A percentile compares a stretch with the other conserved stretches of the same genome.
phyloP scores from a whole-genome alignment of 768 basidiomycete species.

The Pisolithus sp. region DNA sequence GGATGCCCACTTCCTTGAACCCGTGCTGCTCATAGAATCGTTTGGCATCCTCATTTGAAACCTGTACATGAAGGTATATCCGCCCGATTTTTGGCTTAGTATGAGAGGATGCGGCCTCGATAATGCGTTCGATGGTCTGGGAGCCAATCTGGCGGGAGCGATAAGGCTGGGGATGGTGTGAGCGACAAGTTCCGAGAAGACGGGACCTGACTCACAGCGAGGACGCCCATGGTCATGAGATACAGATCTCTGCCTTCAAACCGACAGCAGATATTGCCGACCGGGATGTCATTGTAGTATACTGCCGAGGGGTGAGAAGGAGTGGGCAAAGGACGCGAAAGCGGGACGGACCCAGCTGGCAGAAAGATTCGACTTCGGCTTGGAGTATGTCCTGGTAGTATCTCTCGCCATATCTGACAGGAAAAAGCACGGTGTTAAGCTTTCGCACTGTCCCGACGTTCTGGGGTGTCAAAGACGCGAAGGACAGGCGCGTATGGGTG shows the following conservation, averaged over 20 bases:
- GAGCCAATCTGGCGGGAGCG: constrained; percentile 74
- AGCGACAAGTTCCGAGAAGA: constrained; percentile 12
- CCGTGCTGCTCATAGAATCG: constrained; percentile 80
- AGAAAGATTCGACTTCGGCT: constrained; percentile 78
- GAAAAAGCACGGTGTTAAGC: constrained; percentile 75
- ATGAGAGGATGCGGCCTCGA: constrained; percentile 55
- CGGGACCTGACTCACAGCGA: constrained; percentile 55
- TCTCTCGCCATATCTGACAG: constrained; percentile 82
- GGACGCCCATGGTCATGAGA: constrained; percentile 88
- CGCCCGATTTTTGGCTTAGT: constrained; percentile 56
- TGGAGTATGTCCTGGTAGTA: constrained; percentile 78
- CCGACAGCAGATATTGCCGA: constrained; percentile 83
- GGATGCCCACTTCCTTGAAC: constrained; percentile 60
- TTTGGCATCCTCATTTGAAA: constrained; percentile 73
- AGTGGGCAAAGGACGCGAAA: constrained; percentile 5
- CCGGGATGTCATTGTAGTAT: constrained; percentile 89
- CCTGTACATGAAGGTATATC: constrained; percentile 83
- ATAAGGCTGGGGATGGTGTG: constrained; percentile 57
- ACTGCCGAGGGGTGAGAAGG: constrained; percentile 43
- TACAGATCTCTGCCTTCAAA: constrained; percentile 64
- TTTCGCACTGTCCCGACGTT: constrained; percentile 69
- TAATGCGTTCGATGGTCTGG: constrained; percentile 58
- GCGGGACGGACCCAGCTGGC: constrained; percentile 69
- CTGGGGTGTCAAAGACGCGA: constrained; percentile 70
- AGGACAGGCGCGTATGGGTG: constrained; percentile 45